phyloP scores from a whole-genome alignment of 2,329 filamentous ascomycete genomes.

The Teratosphaeria pseudoeucalypti region DNA sequence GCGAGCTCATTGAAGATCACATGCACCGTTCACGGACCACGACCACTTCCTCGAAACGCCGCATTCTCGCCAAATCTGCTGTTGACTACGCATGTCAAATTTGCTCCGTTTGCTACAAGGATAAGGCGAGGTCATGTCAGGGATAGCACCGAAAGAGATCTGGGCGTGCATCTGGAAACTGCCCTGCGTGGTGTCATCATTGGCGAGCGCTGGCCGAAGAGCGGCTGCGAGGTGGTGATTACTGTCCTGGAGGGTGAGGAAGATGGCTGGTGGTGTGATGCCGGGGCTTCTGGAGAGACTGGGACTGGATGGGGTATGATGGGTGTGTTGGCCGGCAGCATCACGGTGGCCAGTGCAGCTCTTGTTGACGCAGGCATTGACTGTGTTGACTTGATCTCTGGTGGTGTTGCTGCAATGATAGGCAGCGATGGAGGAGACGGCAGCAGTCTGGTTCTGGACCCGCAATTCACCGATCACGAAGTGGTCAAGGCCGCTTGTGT shows the following conservation, averaged over 20 bases:
- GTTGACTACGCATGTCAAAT: slow-evolving; percentile 88
- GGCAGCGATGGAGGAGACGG: slow-evolving; percentile 21
- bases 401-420: slow-evolving; percentile 70
- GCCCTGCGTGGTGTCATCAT: slow-evolving; percentile 83
- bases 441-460: slow-evolving; percentile 58
- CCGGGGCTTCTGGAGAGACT: slow-evolving; percentile 21
- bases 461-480: slow-evolving; percentile 68
- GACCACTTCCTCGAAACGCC: slow-evolving; percentile 78
- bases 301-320: slow-evolving; percentile 67
- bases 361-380: slow-evolving; percentile 93
- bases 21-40: slow-evolving; percentile 86
- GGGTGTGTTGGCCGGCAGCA: slow-evolving; percentile 82
- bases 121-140: slow-evolving; percentile 75
- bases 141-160: slow-evolving; percentile 75
- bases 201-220: slow-evolving; percentile 96
- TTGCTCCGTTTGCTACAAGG: slow-evolving; percentile 83
- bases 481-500: slow-evolving; percentile 74
- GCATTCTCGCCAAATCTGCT: slow-evolving; percentile 89
- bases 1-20: slow-evolving; percentile 74
- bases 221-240: slow-evolving; percentile 86
- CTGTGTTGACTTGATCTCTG: slow-evolving; percentile 80
- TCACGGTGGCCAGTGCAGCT: slow-evolving; percentile 86
- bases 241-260: slow-evolving; percentile 92
- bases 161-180: slow-evolving; percentile 83
- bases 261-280: slow-evolving; percentile 56